phyloP scores from a whole-genome alignment of 768 basidiomycete species.

The Trametes sanguinea region DNA sequence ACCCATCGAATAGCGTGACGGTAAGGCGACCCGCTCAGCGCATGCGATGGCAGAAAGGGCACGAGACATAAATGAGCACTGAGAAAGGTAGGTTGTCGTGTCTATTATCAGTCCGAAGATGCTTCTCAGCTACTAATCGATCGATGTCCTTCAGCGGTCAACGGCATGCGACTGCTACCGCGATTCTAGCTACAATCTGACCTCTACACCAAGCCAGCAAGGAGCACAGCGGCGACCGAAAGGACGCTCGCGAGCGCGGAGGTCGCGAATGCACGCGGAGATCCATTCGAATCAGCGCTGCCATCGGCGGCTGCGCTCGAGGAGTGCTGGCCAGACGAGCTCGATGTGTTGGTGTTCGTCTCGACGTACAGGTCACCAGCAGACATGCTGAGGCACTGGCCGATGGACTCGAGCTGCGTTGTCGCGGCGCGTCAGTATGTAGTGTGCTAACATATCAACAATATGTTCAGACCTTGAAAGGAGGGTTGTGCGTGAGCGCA shows the following conservation, averaged over 20 bases:
- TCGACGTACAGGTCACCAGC: constrained; percentile 78
- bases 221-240: constrained; percentile 7
- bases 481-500: constrained; percentile 65
- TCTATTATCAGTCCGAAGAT: no score
- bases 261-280: neutral
- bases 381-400: constrained; percentile 69
- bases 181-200: neutral
- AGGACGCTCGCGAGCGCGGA: constrained; percentile 11
- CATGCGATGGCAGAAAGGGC: no score
- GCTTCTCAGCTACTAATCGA: no score
- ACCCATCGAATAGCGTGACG: no score
- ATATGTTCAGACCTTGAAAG: constrained; percentile 54
- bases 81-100: neutral
- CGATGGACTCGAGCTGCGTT: constrained; percentile 68
- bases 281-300: constrained; percentile 1
- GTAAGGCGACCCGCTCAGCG: no score
- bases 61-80: no score
- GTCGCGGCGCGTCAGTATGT: neutral
- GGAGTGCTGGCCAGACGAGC: neutral
- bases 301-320: constrained; percentile 9
- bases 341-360: constrained; percentile 53
- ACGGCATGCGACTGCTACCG: no score
- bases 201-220: constrained; percentile 9
- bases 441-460: neutral
- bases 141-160: no score